These are phyloP conservation scores for Sistotremastrum niveocremeum DNA, from an alignment of 768 basidiomycete species.

Conservation along the genomic window DNA sequence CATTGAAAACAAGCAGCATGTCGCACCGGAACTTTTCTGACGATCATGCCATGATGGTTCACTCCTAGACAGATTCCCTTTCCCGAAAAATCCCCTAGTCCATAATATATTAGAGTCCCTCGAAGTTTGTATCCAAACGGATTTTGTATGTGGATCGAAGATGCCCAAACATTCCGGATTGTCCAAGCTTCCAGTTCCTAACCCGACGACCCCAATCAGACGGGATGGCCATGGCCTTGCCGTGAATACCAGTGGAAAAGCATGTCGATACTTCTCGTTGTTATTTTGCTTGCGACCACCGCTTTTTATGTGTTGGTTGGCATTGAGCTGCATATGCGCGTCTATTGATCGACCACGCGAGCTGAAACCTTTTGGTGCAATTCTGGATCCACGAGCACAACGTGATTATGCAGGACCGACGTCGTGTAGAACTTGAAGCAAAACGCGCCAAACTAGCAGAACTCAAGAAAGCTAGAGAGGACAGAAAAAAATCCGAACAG, in stretches of 20 bases:
- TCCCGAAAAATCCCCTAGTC: slow-evolving; percentile 91
- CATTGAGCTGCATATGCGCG: background rate
- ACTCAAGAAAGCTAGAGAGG: slow-evolving; percentile 62
- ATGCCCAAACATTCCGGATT: slow-evolving; percentile 67
- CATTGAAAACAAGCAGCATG: background rate
- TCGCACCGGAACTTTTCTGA: slow-evolving; percentile 21
- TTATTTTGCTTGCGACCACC: slow-evolving; percentile 46
- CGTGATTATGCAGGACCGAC: slow-evolving; percentile 41
- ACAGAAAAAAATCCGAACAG: slow-evolving; percentile 19
- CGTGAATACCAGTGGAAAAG: slow-evolving; percentile 48
- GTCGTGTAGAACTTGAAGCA: slow-evolving; percentile 80
- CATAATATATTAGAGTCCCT: slow-evolving; percentile 63
- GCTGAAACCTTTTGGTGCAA: background rate
- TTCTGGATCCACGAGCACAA: background rate
- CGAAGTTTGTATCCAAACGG: slow-evolving; percentile 68
- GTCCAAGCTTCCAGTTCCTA: slow-evolving; percentile 43
- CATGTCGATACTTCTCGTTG: slow-evolving; percentile 53
- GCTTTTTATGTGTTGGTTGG: slow-evolving; percentile 24
- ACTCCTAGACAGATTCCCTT: slow-evolving; percentile 86
- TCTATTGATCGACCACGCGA: background rate
- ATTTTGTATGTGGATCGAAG: slow-evolving; percentile 68
- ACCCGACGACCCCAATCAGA: slow-evolving; percentile 31
- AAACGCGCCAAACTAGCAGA: slow-evolving; percentile 83
- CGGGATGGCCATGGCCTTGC: slow-evolving; percentile 18
- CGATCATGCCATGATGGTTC: slow-evolving; percentile 89